Percentiles rank a stretch among this genome's conserved stretches.
Evolutionary conservation across 352 stramenopile genomes (phyloP).

Genomic region (Phytopythium vexans): DNA sequence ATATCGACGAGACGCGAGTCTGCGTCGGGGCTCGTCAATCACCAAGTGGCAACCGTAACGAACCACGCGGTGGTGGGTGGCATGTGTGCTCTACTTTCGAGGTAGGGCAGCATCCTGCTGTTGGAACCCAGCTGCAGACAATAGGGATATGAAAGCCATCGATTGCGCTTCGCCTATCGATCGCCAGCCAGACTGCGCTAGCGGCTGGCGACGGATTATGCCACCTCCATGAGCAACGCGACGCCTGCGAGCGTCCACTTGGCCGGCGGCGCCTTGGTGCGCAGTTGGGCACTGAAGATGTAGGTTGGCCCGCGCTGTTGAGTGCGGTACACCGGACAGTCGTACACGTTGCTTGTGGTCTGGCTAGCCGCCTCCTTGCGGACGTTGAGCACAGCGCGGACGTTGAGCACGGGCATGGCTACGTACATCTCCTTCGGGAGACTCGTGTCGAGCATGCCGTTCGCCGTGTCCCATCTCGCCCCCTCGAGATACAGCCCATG

Average conservation of each 20-base stretch:
- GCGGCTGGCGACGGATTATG: constrained; percentile 17
- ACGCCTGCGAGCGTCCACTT: constrained; percentile 92
- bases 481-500: constrained; percentile 89
- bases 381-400: constrained; percentile 56
- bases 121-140: no score
- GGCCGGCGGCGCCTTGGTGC: constrained; percentile 80
- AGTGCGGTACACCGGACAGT: constrained; percentile 91
- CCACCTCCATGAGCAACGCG: constrained; percentile 88
- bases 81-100: no score
- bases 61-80: no score
- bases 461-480: constrained; percentile 82
- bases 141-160: no score
- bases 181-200: neutral
- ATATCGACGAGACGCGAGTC: no score
- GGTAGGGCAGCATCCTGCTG: no score
- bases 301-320: constrained; percentile 88
- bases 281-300: constrained; percentile 84
- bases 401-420: constrained; percentile 90
- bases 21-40: no score
- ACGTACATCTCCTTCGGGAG: constrained; percentile 91
- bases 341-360: constrained; percentile 43
- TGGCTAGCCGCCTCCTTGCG: constrained; percentile 30
- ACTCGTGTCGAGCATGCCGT: constrained; percentile 76
- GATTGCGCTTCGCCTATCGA: no score
- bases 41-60: no score